Base-by-base conservation (phyloP, 1,284 basidiomycete genomes). In the Ceratobasidium sp. region DNA sequence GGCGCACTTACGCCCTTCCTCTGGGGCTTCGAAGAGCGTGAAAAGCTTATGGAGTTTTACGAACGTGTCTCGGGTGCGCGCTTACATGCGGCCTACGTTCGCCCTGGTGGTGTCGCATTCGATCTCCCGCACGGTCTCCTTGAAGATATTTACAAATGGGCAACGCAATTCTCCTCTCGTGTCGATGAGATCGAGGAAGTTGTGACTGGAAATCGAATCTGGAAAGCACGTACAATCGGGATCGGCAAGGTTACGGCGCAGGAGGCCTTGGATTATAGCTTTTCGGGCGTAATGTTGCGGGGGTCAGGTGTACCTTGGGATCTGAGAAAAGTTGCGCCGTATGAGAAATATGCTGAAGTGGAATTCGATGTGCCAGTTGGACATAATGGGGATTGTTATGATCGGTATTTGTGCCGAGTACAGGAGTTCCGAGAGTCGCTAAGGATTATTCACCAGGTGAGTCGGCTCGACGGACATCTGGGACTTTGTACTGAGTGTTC, bases 21-120 rank as follows among this genome's bases (percentile, higher is more conserved):
- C 54, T 99, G 96, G 97, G 98, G 97, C 83, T 99, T 99, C 89
- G 97, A 99, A 87, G 97, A 99, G 87, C 96, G 97, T 81, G 97
- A 99, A 87, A 99, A 99, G 89, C 92, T 99, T 81, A 99, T 99
- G 97, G 97, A 99, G 86, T 99, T 99, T 87, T 99, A 99, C 86
- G 97, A 99, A 87, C 96, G 97, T 78, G 97, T 99, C 48, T 99
- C 97, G 10, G 97, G 97, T 82, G 97, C 97, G 1, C 96, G 97
- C 79, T 89, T 99, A 83, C 97, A 99, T 84, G 93, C 96, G 6
- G 97, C 97, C n/a, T 99, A 99, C 85, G 93, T 99, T 66, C 95
- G 97, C 80, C 98, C 97, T 3, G 97, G 97, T 80, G 97, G 98
- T 83, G 98, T 99, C 67, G 97, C 98, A 1, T 99, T 97, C 84